Conservation (phyloP, 2,329 filamentous ascomycete species). For the Kalmusia sp. region DNA sequence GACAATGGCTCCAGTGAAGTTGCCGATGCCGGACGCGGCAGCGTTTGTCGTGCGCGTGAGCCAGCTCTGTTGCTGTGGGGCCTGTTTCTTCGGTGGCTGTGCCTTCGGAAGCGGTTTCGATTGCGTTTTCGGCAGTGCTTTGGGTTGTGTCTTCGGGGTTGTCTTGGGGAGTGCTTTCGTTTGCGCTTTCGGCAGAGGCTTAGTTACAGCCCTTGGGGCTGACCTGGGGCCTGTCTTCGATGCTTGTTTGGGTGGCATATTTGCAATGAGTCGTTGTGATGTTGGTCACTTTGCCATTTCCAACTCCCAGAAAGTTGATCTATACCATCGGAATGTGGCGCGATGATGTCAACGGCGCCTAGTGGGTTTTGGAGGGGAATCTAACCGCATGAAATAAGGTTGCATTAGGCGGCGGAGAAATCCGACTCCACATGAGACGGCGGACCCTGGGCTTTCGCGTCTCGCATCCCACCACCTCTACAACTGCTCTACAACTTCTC, state of each 20-base stretch:
- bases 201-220: constrained; percentile 10
- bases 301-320: constrained; percentile 1
- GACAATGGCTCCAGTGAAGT: constrained; percentile 52
- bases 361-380: constrained; percentile 13
- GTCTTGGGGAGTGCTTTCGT: constrained; percentile 15
- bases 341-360: constrained; percentile 21
- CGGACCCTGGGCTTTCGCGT: constrained; percentile 29
- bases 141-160: constrained; percentile 15
- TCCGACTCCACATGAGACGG: constrained; percentile 24
- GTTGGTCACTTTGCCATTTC: background rate
- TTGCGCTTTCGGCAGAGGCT: constrained; percentile 19
- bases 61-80: constrained; percentile 51
- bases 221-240: constrained; percentile 15
- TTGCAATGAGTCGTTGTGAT: constrained; percentile 6
- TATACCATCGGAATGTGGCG: constrained; percentile 4
- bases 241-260: constrained; percentile 33
- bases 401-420: constrained; percentile 26
- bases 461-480: constrained; percentile 12
- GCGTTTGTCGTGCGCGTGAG: constrained; percentile 53
- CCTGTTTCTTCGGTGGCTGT: constrained; percentile 14
- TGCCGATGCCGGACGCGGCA: constrained; percentile 52
- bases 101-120: constrained; percentile 14
- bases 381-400: constrained; percentile 28
- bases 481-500: background rate
- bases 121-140: constrained; percentile 17